A percentile compares a stretch with the other conserved stretches of the same genome.
phyloP scores from a whole-genome alignment of 1,139 yeast genomes.

The Hemisphaericaspora lyxosophila region DNA sequence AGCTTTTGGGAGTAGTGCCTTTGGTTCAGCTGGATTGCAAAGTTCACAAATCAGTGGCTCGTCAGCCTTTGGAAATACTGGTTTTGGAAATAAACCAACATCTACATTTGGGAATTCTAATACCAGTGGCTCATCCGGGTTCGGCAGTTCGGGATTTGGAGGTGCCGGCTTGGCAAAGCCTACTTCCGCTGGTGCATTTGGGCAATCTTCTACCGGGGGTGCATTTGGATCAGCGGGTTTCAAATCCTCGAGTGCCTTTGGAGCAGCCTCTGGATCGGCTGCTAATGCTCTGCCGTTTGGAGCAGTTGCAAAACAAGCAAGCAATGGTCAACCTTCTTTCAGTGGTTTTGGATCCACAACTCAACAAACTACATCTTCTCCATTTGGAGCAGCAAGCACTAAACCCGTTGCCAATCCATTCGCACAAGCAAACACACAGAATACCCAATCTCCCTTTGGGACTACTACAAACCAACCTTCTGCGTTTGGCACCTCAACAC shows the following conservation, averaged over 20 bases:
- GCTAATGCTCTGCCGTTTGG: constrained; percentile 9
- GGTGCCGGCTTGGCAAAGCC: constrained; percentile 11
- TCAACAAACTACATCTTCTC: constrained; percentile 3
- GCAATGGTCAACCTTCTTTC: constrained; percentile 9
- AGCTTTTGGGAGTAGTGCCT: constrained; percentile 16
- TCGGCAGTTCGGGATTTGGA: constrained; percentile 12
- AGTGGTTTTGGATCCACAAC: constrained; percentile 8
- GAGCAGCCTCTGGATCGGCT: constrained; percentile 6
- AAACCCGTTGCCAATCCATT: constrained; percentile 3
- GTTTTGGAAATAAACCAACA: constrained; percentile 7
- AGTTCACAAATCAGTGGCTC: constrained; percentile 6
- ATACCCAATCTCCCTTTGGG: constrained; percentile 12
- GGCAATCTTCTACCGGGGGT: constrained; percentile 6
- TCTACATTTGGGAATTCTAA: constrained; percentile 7
- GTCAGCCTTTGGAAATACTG: constrained; percentile 13
- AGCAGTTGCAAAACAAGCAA: constrained; percentile 6
- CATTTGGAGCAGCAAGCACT: neutral
- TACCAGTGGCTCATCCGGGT: constrained; percentile 11
- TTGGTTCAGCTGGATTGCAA: constrained; percentile 9
- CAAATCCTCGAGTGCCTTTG: constrained; percentile 5
- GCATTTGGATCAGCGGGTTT: constrained; percentile 4
- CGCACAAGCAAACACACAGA: constrained; percentile 6
- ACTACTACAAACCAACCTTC: constrained; percentile 6
- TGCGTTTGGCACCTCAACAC: constrained; percentile 10
- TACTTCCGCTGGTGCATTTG: constrained; percentile 3